These are phyloP conservation scores for Pneumocystis sp. DNA, from an alignment of 1,139 yeast genomes.

Conservation along the genomic window DNA sequence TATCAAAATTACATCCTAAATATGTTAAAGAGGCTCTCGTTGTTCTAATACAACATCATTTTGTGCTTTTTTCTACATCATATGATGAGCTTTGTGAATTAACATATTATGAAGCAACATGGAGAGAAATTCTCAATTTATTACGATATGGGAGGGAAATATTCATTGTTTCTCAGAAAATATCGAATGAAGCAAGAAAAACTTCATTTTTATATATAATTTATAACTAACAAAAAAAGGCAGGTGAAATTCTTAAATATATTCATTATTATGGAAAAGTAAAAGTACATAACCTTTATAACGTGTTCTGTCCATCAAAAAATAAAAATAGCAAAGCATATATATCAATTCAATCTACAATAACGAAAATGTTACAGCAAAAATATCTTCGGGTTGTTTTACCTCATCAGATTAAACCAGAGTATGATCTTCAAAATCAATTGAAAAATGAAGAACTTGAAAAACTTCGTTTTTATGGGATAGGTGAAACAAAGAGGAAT, in stretches of 20 bases:
- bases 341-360: not conserved
- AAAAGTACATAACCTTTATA: not conserved
- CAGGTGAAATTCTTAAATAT: conserved; percentile 62
- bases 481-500: not conserved
- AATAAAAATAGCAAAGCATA: not conserved
- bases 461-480: not conserved
- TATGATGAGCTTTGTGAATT: conserved; percentile 6
- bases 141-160: conserved; percentile 8
- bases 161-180: conserved; percentile 4
- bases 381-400: conserved; percentile 2
- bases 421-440: not conserved
- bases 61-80: conserved; percentile 21
- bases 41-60: conserved; percentile 28
- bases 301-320: not conserved
- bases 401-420: conserved; percentile 4
- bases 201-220: not conserved
- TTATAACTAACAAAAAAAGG: conserved; percentile 11
- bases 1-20: conserved; percentile 20
- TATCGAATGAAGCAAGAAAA: not conserved
- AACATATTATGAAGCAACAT: conserved; percentile 9
- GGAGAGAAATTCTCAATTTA: conserved; percentile 6
- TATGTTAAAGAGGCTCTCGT: conserved; percentile 27
- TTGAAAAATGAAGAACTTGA: not conserved
- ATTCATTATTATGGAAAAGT: conserved; percentile 45
- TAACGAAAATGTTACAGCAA: not conserved